Evolutionary conservation across 192 early-diverging fungal species (phyloP).

Genomic region (Dissophora ornata): DNA sequence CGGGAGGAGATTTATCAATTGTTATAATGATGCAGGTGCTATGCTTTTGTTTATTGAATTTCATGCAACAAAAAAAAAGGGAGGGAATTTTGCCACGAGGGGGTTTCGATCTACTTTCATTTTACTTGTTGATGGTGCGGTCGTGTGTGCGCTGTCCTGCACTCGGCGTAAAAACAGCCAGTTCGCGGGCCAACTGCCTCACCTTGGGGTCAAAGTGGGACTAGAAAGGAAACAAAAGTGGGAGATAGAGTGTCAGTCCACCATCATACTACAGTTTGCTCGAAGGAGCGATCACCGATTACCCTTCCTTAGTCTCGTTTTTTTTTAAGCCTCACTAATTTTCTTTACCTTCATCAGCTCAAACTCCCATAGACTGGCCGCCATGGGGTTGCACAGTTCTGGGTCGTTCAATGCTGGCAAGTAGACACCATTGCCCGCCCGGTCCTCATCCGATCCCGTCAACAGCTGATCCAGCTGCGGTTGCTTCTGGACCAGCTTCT

Average conservation of each 20-base stretch:
- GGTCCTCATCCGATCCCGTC: constrained; percentile 61
- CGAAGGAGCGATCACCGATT: too few relatives aligned
- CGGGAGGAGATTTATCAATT: too few relatives aligned
- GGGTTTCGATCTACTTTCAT: too few relatives aligned
- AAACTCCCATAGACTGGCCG: constrained; percentile 90
- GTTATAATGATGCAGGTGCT: too few relatives aligned
- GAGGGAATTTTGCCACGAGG: too few relatives aligned
- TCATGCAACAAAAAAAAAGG: not conserved
- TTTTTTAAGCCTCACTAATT: constrained; percentile 64
- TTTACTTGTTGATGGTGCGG: constrained; percentile 44
- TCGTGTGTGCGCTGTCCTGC: constrained; percentile 47
- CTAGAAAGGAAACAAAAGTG: constrained; percentile 38
- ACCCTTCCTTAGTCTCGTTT: too few relatives aligned
- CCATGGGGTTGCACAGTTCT: constrained; percentile 95
- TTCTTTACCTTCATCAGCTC: constrained; percentile 76
- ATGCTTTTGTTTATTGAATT: too few relatives aligned
- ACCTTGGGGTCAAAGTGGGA: constrained; percentile 70
- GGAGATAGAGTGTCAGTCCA: too few relatives aligned
- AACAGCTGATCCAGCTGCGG: constrained; percentile 63
- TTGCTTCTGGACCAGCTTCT: constrained; percentile 69
- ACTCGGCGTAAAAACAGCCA: constrained; percentile 55
- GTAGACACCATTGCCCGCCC: constrained; percentile 81
- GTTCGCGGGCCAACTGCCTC: constrained; percentile 54
- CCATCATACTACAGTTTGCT: too few relatives aligned
- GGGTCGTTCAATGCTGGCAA: constrained; percentile 85